Evolutionary conservation across 2,329 filamentous ascomycete genomes (phyloP).

Genomic region (Arthroderma sp.): DNA sequence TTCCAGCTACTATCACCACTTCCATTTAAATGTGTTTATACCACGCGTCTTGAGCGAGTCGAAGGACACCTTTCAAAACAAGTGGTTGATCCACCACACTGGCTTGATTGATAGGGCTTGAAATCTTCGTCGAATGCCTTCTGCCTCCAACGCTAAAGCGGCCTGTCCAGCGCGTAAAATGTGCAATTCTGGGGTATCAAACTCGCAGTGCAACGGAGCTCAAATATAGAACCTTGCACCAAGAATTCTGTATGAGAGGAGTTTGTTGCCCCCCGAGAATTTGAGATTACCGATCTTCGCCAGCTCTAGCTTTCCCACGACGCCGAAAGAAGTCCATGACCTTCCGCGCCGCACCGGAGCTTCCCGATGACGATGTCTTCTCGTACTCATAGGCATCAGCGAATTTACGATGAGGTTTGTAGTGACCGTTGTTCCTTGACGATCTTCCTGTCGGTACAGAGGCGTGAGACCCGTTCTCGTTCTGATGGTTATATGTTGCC

Average conservation of each 20-base stretch:
- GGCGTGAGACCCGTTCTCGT: constrained; percentile 27
- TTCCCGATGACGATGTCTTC: constrained; percentile 50
- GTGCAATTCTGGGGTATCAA: background rate
- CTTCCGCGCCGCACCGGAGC: constrained; percentile 72
- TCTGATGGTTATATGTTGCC: constrained; percentile 28
- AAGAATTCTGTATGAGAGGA: background rate
- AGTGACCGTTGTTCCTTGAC: constrained; percentile 46
- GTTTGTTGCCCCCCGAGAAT: background rate
- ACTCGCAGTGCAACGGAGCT: background rate
- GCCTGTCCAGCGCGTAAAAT: background rate
- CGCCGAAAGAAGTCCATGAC: constrained; percentile 98
- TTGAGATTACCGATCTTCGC: constrained; percentile 25
- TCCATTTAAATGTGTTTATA: background rate
- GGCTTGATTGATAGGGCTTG: no score
- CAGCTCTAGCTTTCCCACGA: constrained; percentile 60
- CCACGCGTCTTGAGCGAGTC: background rate
- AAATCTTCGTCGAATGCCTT: background rate
- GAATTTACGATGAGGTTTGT: constrained; percentile 78
- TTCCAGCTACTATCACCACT: background rate
- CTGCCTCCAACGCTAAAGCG: background rate
- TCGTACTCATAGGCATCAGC: constrained; percentile 77
- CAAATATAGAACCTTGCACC: background rate
- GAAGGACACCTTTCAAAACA: background rate
- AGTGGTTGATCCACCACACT: background rate
- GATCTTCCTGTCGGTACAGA: constrained; percentile 29